phyloP scores from a whole-genome alignment of 2,329 filamentous ascomycete species.

The Beauveria sp. region DNA sequence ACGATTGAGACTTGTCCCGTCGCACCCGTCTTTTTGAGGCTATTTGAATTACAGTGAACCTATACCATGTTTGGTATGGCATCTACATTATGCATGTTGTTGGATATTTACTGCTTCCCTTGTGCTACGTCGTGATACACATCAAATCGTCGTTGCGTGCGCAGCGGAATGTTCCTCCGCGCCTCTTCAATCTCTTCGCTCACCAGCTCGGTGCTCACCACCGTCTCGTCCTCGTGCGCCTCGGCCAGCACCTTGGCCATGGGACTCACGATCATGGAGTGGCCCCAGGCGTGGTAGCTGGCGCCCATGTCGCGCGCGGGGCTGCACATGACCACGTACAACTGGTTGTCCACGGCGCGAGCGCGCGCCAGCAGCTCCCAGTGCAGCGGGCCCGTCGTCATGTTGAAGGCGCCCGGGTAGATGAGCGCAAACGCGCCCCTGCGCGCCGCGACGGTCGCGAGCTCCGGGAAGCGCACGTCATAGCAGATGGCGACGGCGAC shows the following conservation, averaged over 20 bases:
- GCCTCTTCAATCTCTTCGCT: constrained; percentile 63
- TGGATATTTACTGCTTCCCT: constrained; percentile 28
- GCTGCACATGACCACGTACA: constrained; percentile 88
- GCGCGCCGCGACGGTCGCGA: constrained; percentile 81
- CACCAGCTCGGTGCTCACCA: constrained; percentile 65
- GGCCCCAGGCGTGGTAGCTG: constrained; percentile 83
- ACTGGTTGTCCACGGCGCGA: constrained; percentile 85
- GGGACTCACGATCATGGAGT: constrained; percentile 82
- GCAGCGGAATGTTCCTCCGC: constrained; percentile 76
- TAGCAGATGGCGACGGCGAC: constrained; percentile 93
- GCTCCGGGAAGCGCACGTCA: constrained; percentile 91
- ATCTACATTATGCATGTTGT: not conserved
- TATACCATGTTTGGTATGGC: not conserved
- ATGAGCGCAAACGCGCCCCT: constrained; percentile 80
- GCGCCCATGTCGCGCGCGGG: constrained; percentile 70
- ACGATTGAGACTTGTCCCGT: not conserved
- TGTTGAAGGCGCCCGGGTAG: constrained; percentile 96
- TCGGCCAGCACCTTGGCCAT: constrained; percentile 76
- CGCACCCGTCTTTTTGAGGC: not conserved
- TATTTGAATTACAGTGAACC: not conserved
- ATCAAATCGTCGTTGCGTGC: constrained; percentile 82
- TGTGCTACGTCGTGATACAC: constrained; percentile 83
- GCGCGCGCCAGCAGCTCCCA: constrained; percentile 80
- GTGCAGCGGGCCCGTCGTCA: constrained; percentile 85
- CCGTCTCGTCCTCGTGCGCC: constrained; percentile 69